A percentile compares a stretch with the other conserved stretches of the same genome.
These are phyloP conservation scores for Candolleomyces aberdarensis DNA, from an alignment of 768 basidiomycete species.

Conservation along the genomic window DNA sequence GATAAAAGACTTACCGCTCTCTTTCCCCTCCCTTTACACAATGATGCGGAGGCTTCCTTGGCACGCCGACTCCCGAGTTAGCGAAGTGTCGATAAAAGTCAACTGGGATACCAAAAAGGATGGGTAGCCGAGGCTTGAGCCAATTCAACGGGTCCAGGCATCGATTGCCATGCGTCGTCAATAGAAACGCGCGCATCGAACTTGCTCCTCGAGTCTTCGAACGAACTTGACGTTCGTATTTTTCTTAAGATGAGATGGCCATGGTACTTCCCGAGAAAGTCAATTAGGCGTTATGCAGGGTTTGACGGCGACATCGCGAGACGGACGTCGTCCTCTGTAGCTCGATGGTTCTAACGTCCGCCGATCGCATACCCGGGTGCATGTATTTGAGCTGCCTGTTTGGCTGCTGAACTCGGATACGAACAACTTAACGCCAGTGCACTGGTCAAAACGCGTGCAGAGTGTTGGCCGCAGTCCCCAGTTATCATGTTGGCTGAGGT, in stretches of 20 bases:
- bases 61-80: background rate
- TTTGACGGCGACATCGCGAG: background rate
- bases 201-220: background rate
- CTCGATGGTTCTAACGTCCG: background rate
- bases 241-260: background rate
- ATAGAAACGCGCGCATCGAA: background rate
- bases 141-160: background rate
- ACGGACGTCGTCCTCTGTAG: background rate
- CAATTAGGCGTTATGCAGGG: background rate
- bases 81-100: background rate
- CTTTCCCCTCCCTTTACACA: too few species aligned
- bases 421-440: too few species aligned
- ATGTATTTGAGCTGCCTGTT: too few species aligned
- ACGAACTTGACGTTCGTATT: too few species aligned
- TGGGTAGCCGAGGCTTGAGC: background rate
- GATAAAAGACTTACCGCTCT: too few species aligned
- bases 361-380: too few species aligned
- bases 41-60: background rate
- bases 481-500: background rate
- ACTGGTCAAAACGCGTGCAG: too few species aligned
- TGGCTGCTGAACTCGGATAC: too few species aligned
- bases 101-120: background rate
- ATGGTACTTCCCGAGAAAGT: constrained; percentile 1
- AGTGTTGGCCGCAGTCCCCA: too few species aligned
- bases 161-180: background rate